Conservation (phyloP, 1,139 yeast genomes). For the Candida dubliniensis region DNA sequence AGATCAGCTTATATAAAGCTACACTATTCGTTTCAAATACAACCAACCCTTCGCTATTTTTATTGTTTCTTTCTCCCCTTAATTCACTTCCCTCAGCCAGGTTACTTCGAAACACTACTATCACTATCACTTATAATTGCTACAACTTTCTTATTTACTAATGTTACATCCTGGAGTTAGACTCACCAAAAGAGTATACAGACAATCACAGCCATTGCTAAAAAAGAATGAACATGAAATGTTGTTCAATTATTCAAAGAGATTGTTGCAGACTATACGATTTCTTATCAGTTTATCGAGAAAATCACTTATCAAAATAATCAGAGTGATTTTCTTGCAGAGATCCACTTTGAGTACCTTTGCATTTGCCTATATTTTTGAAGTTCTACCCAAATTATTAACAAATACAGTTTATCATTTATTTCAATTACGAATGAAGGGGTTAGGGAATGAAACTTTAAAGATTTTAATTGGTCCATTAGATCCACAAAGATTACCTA, state of each 20-base stretch:
- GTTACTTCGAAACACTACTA: too few species aligned
- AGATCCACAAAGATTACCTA: conserved; percentile 32
- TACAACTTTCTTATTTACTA: neutral
- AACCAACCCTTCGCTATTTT: too few species aligned
- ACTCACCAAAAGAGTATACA: neutral
- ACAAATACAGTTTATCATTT: conserved; percentile 20
- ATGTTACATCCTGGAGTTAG: neutral
- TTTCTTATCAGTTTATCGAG: neutral
- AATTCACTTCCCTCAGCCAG: too few species aligned
- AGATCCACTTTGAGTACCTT: conserved; percentile 26
- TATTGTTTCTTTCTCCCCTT: too few species aligned
- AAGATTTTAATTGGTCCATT: conserved; percentile 23
- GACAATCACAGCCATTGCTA: neutral
- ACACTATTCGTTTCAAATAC: too few species aligned
- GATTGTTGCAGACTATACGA: neutral
- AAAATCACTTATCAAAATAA: conserved; percentile 1
- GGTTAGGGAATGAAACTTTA: conserved; percentile 12
- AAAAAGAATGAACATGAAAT: neutral
- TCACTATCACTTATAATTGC: neutral
- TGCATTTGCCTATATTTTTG: conserved; percentile 37
- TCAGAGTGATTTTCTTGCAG: conserved; percentile 11
- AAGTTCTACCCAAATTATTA: conserved; percentile 32
- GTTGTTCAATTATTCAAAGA: neutral
- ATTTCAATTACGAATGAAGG: conserved; percentile 14
- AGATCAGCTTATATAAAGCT: too few species aligned